Percentiles rank a stretch among this genome's conserved stretches.
Conservation (phyloP, 192 early-diverging fungal species). For the Spizellomyces punctatus region DNA sequence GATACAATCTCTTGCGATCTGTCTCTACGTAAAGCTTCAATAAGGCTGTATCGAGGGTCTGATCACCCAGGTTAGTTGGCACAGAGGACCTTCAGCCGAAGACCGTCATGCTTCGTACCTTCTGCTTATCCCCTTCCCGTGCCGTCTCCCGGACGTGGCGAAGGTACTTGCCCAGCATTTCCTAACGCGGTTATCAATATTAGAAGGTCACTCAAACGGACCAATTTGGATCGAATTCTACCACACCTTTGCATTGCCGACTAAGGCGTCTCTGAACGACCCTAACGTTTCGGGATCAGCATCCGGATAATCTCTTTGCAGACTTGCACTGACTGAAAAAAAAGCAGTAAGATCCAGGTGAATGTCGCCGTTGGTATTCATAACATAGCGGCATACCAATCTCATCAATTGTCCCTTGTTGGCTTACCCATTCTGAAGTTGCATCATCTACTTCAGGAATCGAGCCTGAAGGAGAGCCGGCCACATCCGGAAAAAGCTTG, state of each 20-base stretch:
- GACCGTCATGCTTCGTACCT: background rate
- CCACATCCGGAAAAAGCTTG: slow-evolving; percentile 18
- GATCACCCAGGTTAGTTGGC: background rate
- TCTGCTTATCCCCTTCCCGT: slow-evolving; percentile 6
- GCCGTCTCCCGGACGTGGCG: slow-evolving; percentile 35
- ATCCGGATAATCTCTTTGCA: slow-evolving; percentile 50
- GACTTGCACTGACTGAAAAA: slow-evolving; percentile 13
- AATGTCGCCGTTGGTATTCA: too few relatives aligned
- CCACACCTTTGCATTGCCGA: slow-evolving; percentile 59
- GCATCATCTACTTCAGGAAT: too few relatives aligned
- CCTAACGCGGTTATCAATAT: slow-evolving; percentile 21
- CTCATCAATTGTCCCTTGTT: too few relatives aligned
- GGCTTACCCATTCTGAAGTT: too few relatives aligned
- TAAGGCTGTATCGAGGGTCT: slow-evolving; percentile 58
- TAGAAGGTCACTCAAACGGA: background rate
- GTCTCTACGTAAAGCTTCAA: slow-evolving; percentile 49
- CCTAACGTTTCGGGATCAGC: slow-evolving; percentile 39
- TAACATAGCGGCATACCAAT: too few relatives aligned
- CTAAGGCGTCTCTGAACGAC: slow-evolving; percentile 46
- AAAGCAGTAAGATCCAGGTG: too few relatives aligned
- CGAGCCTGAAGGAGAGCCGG: too few relatives aligned
- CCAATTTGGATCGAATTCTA: background rate
- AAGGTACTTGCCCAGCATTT: slow-evolving; percentile 60
- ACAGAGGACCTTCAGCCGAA: background rate
- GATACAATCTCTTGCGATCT: slow-evolving; percentile 25